A percentile compares a stretch with the other conserved stretches of the same genome.
Evolutionary conservation across 148 eudicot genomes (phyloP).

Genomic region (Rhododendron ferrugineum): DNA sequence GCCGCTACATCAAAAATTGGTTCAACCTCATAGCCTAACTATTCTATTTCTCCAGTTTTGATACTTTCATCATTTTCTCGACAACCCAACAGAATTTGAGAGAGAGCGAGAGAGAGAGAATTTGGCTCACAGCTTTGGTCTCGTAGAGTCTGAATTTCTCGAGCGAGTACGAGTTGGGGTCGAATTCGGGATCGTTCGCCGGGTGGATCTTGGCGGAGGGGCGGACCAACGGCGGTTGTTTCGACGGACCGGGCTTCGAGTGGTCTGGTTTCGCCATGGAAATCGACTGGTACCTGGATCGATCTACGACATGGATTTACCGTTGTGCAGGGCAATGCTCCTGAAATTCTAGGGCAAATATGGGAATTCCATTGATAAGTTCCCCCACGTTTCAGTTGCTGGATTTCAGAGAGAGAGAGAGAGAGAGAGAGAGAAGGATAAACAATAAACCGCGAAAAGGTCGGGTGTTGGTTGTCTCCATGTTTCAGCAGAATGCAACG

Average conservation of each 20-base stretch:
- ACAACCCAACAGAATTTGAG: not conserved
- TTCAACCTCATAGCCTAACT: not conserved
- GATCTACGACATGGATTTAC: not conserved
- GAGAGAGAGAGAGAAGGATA: not conserved
- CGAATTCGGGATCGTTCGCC: slow-evolving; percentile 49
- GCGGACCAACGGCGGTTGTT: slow-evolving; percentile 14
- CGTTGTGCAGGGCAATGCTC: not conserved
- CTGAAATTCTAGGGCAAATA: not conserved
- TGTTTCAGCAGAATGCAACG: not conserved
- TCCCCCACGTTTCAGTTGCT: not conserved
- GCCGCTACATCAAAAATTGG: not conserved
- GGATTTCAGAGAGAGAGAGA: not conserved
- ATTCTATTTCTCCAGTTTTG: not conserved
- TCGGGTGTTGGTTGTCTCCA: not conserved
- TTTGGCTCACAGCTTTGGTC: slow-evolving; percentile 63
- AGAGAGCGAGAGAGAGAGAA: not conserved
- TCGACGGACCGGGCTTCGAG: slow-evolving; percentile 28
- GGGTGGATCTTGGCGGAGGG: slow-evolving; percentile 42
- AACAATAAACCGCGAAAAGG: not conserved
- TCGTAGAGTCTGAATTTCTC: slow-evolving; percentile 94
- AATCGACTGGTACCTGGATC: not conserved
- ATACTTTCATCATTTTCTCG: not conserved
- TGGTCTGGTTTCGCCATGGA: slow-evolving; percentile 53
- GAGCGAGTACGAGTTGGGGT: slow-evolving; percentile 62
- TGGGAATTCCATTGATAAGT: not conserved